These are phyloP conservation scores for Annulohypoxylon truncatum DNA, from an alignment of 2,329 filamentous ascomycete genomes.

Conservation along the genomic window DNA sequence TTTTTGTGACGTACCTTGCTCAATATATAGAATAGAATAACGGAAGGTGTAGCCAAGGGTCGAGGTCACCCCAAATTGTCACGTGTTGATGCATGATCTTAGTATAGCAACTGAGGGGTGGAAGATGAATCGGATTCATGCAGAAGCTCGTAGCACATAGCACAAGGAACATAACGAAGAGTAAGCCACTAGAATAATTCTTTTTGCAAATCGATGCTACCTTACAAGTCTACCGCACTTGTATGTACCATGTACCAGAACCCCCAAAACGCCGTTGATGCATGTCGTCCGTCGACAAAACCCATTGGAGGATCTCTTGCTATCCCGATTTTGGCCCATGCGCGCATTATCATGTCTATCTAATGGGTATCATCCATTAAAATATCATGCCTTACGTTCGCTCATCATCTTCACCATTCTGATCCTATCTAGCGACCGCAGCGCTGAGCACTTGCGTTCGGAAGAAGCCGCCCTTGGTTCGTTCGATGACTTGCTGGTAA, in stretches of 20 bases:
- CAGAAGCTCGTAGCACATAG: background rate
- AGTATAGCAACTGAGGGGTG: background rate
- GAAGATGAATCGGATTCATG: background rate
- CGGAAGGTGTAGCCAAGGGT: background rate
- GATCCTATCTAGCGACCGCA: slow-evolving; percentile 64
- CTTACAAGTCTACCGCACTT: slow-evolving; percentile 47
- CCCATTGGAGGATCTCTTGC: slow-evolving; percentile 26
- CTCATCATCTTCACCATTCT: background rate
- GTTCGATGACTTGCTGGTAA: slow-evolving; percentile 99
- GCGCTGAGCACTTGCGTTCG: slow-evolving; percentile 90
- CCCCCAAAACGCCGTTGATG: slow-evolving; percentile 49
- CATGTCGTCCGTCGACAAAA: slow-evolving; percentile 44
- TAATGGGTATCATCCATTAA: slow-evolving; percentile 37
- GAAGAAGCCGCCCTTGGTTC: slow-evolving; percentile 99
- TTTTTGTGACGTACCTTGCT: background rate
- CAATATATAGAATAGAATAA: background rate
- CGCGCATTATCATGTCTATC: slow-evolving; percentile 34
- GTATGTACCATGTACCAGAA: slow-evolving; percentile 40
- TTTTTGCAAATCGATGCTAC: slow-evolving; percentile 45
- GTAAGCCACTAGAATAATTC: slow-evolving; percentile 10
- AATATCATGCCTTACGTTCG: background rate
- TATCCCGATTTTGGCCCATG: slow-evolving; percentile 24
- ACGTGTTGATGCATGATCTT: background rate
- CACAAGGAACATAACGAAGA: background rate
- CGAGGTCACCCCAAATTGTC: background rate